Percentiles rank a stretch among this genome's conserved stretches.
Evolutionary conservation across 805 yeast species (phyloP).

Genomic region (Cyberlindnera bimundalis): DNA sequence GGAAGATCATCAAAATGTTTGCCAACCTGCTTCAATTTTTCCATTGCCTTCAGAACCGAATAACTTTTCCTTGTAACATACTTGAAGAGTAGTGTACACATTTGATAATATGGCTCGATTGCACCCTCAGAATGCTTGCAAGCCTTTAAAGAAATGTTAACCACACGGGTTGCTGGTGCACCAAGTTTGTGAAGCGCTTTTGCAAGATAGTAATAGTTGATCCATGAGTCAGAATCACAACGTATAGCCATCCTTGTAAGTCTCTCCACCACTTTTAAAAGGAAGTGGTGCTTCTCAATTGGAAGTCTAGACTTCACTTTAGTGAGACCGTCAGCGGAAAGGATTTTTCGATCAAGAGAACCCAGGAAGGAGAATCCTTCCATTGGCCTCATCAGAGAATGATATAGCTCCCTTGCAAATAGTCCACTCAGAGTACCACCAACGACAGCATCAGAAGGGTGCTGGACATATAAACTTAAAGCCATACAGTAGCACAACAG

Average conservation of each 20-base stretch:
- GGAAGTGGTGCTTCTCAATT: neutral
- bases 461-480: constrained; percentile 37
- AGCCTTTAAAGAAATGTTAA: constrained; percentile 43
- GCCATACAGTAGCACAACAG: constrained; percentile 77
- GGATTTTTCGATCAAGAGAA: constrained; percentile 17
- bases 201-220: constrained; percentile 50
- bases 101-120: constrained; percentile 75
- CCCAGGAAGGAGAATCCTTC: constrained; percentile 49
- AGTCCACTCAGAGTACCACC: constrained; percentile 46
- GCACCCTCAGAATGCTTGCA: constrained; percentile 38
- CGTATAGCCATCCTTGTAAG: constrained; percentile 47
- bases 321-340: constrained; percentile 18
- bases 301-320: constrained; percentile 2
- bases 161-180: constrained; percentile 30
- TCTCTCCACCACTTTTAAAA: constrained; percentile 38
- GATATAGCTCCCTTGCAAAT: constrained; percentile 52
- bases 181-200: constrained; percentile 55
- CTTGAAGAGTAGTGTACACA: constrained; percentile 59
- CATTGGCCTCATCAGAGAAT: constrained; percentile 53
- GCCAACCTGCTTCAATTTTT: constrained; percentile 34
- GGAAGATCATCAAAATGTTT: constrained; percentile 20
- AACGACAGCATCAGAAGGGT: constrained; percentile 27
- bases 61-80: constrained; percentile 39
- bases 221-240: constrained; percentile 54
- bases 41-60: constrained; percentile 35